Conservation (phyloP, 495 filamentous ascomycete genomes). For the Penicillium cinerascens region DNA sequence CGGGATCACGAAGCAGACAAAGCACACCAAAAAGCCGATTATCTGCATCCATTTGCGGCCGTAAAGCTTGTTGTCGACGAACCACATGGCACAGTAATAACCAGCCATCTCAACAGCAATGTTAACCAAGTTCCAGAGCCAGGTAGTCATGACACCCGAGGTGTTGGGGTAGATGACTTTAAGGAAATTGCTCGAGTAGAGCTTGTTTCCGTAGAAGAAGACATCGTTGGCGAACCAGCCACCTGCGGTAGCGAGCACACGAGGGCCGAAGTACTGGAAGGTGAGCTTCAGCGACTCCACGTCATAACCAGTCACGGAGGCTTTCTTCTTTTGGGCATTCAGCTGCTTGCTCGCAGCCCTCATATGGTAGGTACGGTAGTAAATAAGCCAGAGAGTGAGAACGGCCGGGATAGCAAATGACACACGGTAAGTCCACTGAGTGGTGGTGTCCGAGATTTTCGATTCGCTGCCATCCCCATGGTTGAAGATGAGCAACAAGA, state of each 20-base stretch:
- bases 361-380: slow-evolving; percentile 89
- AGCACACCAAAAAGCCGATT: slow-evolving; percentile 78
- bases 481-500: slow-evolving; percentile 77
- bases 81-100: slow-evolving; percentile 74
- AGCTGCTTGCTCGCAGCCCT: slow-evolving; percentile 68
- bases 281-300: slow-evolving; percentile 66
- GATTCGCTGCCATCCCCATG: slow-evolving; percentile 61
- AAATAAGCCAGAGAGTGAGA: slow-evolving; percentile 84
- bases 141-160: slow-evolving; percentile 66
- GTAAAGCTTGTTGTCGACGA: slow-evolving; percentile 88
- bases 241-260: slow-evolving; percentile 74
- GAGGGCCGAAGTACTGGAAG: slow-evolving; percentile 71
- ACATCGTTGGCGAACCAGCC: slow-evolving; percentile 89
- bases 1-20: slow-evolving; percentile 81
- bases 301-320: slow-evolving; percentile 82
- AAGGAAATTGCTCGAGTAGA: slow-evolving; percentile 86
- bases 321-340: slow-evolving; percentile 71
- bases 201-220: slow-evolving; percentile 97
- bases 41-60: slow-evolving; percentile 89
- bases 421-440: slow-evolving; percentile 82
- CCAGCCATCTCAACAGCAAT: slow-evolving; percentile 70
- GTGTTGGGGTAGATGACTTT: slow-evolving; percentile 57
- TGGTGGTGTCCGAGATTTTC: slow-evolving; percentile 63
- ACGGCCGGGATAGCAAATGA: slow-evolving; percentile 80
- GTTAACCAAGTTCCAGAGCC: slow-evolving; percentile 86